These are phyloP conservation scores for Didymosphaeria variabile DNA, from an alignment of 2,329 filamentous ascomycete species.

Conservation along the genomic window DNA sequence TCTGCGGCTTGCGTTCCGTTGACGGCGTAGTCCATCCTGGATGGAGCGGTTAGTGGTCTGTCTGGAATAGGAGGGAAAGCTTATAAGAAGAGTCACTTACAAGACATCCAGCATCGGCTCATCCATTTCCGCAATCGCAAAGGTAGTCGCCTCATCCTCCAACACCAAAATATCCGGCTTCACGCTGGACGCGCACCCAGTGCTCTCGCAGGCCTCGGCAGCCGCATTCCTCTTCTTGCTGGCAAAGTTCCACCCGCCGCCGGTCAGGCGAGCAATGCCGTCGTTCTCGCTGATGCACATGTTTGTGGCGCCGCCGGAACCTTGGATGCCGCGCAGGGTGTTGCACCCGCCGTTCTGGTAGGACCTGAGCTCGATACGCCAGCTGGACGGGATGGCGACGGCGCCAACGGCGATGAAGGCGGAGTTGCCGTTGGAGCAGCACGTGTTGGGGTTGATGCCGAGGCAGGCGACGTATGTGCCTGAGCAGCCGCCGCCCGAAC, in stretches of 20 bases:
- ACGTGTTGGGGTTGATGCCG: conserved; percentile 2
- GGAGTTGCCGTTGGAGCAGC: not conserved
- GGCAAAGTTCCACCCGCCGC: not conserved
- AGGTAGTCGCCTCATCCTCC: conserved; percentile 1
- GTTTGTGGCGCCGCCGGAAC: conserved; percentile 1
- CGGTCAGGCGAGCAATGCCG: not conserved
- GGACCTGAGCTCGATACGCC: not conserved
- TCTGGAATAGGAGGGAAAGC: not conserved
- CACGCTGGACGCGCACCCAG: not conserved
- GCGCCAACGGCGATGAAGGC: not conserved
- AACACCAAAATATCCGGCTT: conserved; percentile 1
- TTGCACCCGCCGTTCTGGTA: not conserved
- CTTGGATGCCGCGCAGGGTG: not conserved
- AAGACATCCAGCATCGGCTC: not conserved
- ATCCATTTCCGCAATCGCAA: not conserved
- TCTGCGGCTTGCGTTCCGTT: conserved; percentile 1
- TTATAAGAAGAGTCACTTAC: conserved; percentile 7
- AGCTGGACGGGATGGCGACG: conserved; percentile 1
- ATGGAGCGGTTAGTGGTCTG: conserved; percentile 2
- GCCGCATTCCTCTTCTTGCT: conserved; percentile 4
- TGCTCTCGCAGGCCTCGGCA: not conserved
- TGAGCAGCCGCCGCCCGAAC: conserved; percentile 1
- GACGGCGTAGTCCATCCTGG: conserved; percentile 5
- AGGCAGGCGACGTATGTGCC: not conserved
- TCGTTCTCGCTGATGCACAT: conserved; percentile 4